phyloP scores from a whole-genome alignment of 768 basidiomycete genomes.

The Rhodosporidiobolus odoratus region DNA sequence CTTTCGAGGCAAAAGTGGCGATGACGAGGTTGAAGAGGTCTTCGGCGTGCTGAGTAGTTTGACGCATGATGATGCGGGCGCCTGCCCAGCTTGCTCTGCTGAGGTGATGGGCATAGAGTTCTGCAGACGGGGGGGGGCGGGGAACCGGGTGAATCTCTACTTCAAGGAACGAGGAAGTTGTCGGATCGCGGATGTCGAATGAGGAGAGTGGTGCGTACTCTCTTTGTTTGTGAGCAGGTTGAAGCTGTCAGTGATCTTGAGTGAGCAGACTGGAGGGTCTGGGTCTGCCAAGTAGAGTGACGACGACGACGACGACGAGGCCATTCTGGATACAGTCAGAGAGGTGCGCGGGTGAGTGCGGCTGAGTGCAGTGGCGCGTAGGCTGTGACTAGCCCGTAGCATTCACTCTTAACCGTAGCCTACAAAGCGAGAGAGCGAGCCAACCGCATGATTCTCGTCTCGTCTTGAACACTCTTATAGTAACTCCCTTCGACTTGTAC shows the following conservation, averaged over 20 bases:
- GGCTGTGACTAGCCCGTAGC: neutral
- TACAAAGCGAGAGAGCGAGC: too few relatives aligned
- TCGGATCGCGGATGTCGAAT: neutral
- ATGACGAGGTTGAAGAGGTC: constrained; percentile 42
- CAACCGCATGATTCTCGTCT: too few relatives aligned
- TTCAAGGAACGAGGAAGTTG: neutral
- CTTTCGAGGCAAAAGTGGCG: constrained; percentile 27
- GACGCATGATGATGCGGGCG: constrained; percentile 59
- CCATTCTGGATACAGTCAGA: neutral
- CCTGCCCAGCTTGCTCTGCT: constrained; percentile 65
- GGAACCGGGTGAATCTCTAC: neutral
- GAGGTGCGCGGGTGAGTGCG: neutral
- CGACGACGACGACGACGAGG: neutral
- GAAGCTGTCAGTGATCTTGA: constrained; percentile 66
- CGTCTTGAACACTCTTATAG: too few relatives aligned
- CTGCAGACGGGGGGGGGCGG: neutral
- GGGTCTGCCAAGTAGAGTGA: constrained; percentile 66
- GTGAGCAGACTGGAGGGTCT: constrained; percentile 66
- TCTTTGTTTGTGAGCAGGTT: constrained; percentile 57
- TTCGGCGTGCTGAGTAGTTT: constrained; percentile 24
- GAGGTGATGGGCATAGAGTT: constrained; percentile 65
- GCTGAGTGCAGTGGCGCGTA: neutral
- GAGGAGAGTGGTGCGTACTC: constrained; percentile 42
- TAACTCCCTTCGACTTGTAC: too few relatives aligned
- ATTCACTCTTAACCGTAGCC: too few relatives aligned